These are phyloP conservation scores for Lactarius deliciosus DNA, from an alignment of 768 basidiomycete species.

Conservation along the genomic window DNA sequence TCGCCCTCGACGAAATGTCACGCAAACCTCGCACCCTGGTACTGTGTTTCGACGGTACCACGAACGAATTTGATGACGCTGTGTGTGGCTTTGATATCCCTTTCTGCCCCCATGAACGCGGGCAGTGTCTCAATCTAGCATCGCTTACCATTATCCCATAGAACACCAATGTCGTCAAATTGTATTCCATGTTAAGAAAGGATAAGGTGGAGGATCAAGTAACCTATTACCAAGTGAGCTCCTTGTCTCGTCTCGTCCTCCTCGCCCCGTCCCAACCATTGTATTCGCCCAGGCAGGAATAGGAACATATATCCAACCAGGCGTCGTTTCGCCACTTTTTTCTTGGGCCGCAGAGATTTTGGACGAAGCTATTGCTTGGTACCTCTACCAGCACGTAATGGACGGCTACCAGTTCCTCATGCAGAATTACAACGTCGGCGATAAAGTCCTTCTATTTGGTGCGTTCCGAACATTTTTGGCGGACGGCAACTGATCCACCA, in stretches of 20 bases:
- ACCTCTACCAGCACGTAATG: constrained; percentile 67
- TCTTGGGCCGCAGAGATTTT: constrained; percentile 57
- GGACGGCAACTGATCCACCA: constrained; percentile 6
- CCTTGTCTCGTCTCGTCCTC: not conserved
- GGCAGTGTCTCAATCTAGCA: not conserved
- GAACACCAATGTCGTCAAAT: constrained; percentile 45
- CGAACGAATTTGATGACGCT: constrained; percentile 5
- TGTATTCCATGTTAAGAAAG: constrained; percentile 41
- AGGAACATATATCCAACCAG: constrained; percentile 56
- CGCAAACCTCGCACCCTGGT: constrained; percentile 25
- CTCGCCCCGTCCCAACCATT: not conserved
- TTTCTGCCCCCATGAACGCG: not conserved
- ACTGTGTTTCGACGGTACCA: constrained; percentile 30
- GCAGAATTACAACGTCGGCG: constrained; percentile 72
- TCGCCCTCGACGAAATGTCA: constrained; percentile 25
- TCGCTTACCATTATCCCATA: constrained; percentile 19
- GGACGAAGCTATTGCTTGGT: constrained; percentile 77
- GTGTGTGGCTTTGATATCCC: constrained; percentile 1
- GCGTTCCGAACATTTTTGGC: constrained; percentile 18
- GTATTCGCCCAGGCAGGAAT: constrained; percentile 42
- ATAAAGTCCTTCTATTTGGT: constrained; percentile 77
- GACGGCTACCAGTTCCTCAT: constrained; percentile 78
- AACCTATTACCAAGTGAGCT: constrained; percentile 66
- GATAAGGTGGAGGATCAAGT: constrained; percentile 39
- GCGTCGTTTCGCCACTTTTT: constrained; percentile 63